These are phyloP conservation scores for Malbranchea cinnamomea DNA, from an alignment of 2,329 filamentous ascomycete genomes.

Conservation along the genomic window DNA sequence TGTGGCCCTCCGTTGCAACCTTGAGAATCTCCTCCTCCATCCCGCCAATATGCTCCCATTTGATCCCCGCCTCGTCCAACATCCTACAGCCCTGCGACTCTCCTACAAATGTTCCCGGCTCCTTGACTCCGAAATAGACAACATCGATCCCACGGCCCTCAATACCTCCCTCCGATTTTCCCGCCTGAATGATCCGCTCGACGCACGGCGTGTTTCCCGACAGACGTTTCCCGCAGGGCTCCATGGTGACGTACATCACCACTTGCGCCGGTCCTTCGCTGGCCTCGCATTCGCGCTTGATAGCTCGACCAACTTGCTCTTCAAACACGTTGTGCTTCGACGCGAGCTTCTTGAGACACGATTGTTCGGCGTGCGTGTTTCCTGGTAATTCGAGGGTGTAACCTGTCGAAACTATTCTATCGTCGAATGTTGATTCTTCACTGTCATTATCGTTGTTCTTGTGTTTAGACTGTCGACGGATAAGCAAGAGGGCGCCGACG, in stretches of 20 bases:
- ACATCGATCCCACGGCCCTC: constrained; percentile 43
- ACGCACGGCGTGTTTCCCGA: constrained; percentile 44
- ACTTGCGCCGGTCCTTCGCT: constrained; percentile 28
- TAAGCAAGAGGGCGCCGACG: constrained; percentile 77
- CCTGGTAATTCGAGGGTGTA: constrained; percentile 83
- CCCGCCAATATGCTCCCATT: constrained; percentile 57
- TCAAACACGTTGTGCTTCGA: constrained; percentile 20
- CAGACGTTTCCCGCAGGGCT: constrained; percentile 32
- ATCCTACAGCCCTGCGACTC: constrained; percentile 60
- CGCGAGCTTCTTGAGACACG: constrained; percentile 59
- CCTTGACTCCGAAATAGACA: constrained; percentile 76
- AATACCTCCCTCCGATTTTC: constrained; percentile 8
- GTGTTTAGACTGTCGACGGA: constrained; percentile 13
- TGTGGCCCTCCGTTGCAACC: constrained; percentile 74
- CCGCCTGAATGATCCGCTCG: constrained; percentile 52
- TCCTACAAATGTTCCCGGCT: constrained; percentile 80
- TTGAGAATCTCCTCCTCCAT: constrained; percentile 66
- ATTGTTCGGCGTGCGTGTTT: constrained; percentile 95
- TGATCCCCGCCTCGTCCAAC: constrained; percentile 57
- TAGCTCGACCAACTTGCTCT: constrained; percentile 27
- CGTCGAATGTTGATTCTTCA: constrained; percentile 11
- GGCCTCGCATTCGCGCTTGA: constrained; percentile 3
- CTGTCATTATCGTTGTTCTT: background rate
- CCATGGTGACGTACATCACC: constrained; percentile 83
- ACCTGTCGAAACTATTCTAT: constrained; percentile 57